Evolutionary conservation across 371 early-diverging fungal genomes (phyloP).

Genomic region (Syncephalastrum sp.): DNA sequence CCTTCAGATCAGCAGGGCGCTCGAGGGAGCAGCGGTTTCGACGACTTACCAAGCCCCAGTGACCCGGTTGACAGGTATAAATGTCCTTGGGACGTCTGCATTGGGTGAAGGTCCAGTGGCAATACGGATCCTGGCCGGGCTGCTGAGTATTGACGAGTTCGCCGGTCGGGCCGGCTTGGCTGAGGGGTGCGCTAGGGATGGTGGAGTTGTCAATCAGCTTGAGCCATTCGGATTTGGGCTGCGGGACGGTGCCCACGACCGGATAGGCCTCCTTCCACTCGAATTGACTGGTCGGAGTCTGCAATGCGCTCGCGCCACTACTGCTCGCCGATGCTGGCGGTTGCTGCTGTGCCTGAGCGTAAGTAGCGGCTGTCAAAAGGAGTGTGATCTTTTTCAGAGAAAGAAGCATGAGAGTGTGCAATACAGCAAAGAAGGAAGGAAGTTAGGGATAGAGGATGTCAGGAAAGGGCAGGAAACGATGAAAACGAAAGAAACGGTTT

Average conservation of each 20-base stretch:
- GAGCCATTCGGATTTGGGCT: conserved; percentile 22
- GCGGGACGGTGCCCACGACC: conserved; percentile 12
- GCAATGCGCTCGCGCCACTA: background rate
- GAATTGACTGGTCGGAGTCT: conserved; percentile 18
- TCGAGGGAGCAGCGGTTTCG: no score
- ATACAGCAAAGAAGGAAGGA: background rate
- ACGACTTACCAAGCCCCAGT: conserved; percentile 47
- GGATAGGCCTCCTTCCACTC: conserved; percentile 23
- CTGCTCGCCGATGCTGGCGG: no score
- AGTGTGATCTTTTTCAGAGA: background rate
- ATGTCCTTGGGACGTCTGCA: conserved; percentile 52
- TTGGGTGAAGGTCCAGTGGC: conserved; percentile 57
- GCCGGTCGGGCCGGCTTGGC: conserved; percentile 3
- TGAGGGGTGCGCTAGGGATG: conserved; percentile 18
- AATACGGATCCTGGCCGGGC: conserved; percentile 35
- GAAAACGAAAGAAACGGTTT: no score
- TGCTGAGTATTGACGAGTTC: conserved; percentile 4
- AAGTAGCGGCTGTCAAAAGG: background rate
- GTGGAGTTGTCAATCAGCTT: conserved; percentile 8
- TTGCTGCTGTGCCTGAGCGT: background rate
- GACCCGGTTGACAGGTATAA: conserved; percentile 49
- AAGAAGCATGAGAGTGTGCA: background rate
- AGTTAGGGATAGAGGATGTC: background rate
- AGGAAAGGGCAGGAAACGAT: background rate
- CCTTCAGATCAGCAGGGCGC: background rate